Evolutionary conservation across 371 early-diverging fungal genomes (phyloP), one percentile per base, ranked within the genome.

Genomic region (Parasitella parasitica): DNA sequence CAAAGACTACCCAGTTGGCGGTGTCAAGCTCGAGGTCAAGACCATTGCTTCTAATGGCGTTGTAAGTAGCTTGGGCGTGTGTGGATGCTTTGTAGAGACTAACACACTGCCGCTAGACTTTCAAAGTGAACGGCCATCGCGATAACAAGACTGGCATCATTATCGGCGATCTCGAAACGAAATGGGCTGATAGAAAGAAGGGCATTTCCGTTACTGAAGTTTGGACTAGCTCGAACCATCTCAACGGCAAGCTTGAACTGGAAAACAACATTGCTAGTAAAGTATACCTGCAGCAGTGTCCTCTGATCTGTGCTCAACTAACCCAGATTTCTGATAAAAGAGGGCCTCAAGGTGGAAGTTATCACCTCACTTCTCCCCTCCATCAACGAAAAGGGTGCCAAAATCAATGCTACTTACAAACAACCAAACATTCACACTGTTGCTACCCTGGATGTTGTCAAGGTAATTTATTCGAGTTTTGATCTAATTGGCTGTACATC

Each of bases 11-110:
- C 96, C 97, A 64, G 85, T 92, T 65, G 96, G 95, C 60, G 83
- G 88, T 59, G 89, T 92, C 66, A 97, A 95, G 88, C 91, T 97
- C 68, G 98, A 98, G 78, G 91, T 94, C 80, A 96, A 97, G 90
- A 94, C 95, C 72, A 88, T 87, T 67, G 90, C 97, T 57, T 78
- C 91, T 71, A 94, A 94, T 83, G 96, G 96, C 74, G 93, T 96
- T 55, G 94, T 94, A 91, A 70, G 92, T 86, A 24, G 3, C 4
- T 1, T 32, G 32, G 6, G 7, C 6, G 16, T 41, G 8, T 41
- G 15, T 39, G n/a, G n/a, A n/a, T n/a, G n/a, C n/a, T n/a, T n/a
- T n/a, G n/a, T n/a, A n/a, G n/a, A n/a, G n/a, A n/a, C n/a, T n/a
- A n/a, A n/a, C 36, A 6, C 18, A 35, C 20, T 35, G 2, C 38